These are phyloP conservation scores for Thielaviopsis populi DNA, from an alignment of 2,329 filamentous ascomycete genomes.

Conservation along the genomic window DNA sequence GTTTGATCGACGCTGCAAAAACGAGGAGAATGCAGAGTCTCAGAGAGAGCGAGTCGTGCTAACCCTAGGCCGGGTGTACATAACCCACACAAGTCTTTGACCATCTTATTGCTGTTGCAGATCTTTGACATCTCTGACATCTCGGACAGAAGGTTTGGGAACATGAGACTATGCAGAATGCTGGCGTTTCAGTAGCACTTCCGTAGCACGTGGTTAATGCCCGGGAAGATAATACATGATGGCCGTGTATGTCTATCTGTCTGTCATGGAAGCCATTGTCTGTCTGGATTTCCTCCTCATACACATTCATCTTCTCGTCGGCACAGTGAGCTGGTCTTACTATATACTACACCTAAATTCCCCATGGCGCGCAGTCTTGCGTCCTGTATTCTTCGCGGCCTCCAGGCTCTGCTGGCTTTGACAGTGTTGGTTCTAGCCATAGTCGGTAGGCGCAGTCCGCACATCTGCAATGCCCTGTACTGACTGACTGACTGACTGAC, in stretches of 20 bases:
- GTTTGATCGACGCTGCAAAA: neutral
- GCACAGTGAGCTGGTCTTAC: neutral
- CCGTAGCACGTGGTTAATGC: neutral
- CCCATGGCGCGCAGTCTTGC: neutral
- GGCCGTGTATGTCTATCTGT: neutral
- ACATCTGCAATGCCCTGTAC: neutral
- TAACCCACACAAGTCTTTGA: neutral
- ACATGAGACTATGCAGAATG: neutral
- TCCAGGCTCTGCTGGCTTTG: slow-evolving; percentile 32
- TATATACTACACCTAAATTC: neutral
- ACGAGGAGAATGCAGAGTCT: neutral
- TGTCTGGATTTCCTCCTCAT: neutral
- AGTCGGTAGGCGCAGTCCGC: slow-evolving; percentile 30
- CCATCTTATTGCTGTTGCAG: neutral
- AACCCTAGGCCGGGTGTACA: neutral
- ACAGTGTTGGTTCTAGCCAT: slow-evolving; percentile 34
- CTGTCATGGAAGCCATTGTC: neutral
- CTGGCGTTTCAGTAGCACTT: neutral
- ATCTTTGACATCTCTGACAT: neutral
- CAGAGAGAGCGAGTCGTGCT: neutral
- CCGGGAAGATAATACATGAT: neutral
- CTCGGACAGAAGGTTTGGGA: neutral
- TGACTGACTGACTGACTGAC: too few relatives aligned
- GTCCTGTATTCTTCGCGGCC: slow-evolving; percentile 25
- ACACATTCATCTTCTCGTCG: neutral